Base-by-base conservation (phyloP, 352 stramenopile genomes). In the Blastocystis sp. region DNA sequence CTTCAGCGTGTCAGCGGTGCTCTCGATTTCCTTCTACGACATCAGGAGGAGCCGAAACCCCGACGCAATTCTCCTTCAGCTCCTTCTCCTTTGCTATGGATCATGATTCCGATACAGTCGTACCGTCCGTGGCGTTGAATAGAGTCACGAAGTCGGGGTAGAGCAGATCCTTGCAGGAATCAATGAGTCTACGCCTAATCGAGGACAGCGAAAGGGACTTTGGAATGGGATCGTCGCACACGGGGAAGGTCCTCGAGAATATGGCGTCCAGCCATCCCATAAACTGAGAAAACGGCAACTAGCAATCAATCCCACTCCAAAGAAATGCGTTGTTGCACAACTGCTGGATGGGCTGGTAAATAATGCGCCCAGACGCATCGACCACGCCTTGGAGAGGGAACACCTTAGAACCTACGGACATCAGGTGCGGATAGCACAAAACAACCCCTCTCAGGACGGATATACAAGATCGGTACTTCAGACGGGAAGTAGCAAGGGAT, bases 301-400 rank as follows among this genome's bases (percentile, higher is more conserved):
- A 51, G 35, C 4, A 13, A 13, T 4, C 4, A 55, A 13, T 4
- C 4, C 4, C 4, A 13, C 13, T 61, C 21, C n/a, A 67, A 69
- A 19, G 3, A 10, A 50, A 26, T 85, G 69, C 74, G 10, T 35
- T 35, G 33, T 12, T 31, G 2, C 55, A 24, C 39, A 85, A 31
- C 2, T 69, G 39, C 3, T 33, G n/a, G 0, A 69, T 31, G 1
- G 66, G 41, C 33, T 69, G 41, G 24, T 29, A 69, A 2, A 69
- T 51, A 31, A 85, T 85, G 19, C 60, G 31, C 16, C 74, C 74
- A 69, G n/a, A 21, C 10, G 26, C 31, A 31, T 85, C 29, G n/a
- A 85, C 50, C 31, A 85, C 50, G 41, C 45, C 45, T 1, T 29
- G 51, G 29, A 85, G 67, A 33, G 74, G 74, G 55, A 85, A 66